Percentiles rank a stretch among this genome's conserved stretches.
phyloP scores from a whole-genome alignment of 1,139 yeast genomes.

The Geotrichum aggregatum region DNA sequence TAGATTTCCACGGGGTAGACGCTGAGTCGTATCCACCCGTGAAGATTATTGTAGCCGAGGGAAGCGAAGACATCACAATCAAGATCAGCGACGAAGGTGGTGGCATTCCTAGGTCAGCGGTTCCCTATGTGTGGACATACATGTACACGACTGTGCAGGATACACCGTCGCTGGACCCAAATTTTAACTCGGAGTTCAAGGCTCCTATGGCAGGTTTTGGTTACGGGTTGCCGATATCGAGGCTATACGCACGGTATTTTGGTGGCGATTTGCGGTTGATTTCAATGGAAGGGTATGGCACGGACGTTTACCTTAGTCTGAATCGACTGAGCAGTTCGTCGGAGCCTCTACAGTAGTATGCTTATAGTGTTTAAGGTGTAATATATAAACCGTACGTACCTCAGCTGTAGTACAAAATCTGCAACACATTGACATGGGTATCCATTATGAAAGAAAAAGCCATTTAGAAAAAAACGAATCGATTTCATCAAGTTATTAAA shows the following conservation, averaged over 20 bases:
- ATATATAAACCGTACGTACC: too few relatives aligned
- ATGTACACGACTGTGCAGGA: constrained; percentile 82
- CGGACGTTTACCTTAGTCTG: constrained; percentile 83
- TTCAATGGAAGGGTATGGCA: constrained; percentile 92
- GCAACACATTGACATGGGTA: too few relatives aligned
- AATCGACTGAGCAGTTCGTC: constrained; percentile 52
- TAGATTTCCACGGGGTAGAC: constrained; percentile 58
- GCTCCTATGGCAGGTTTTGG: constrained; percentile 97
- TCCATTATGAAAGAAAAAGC: too few relatives aligned
- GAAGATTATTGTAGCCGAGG: constrained; percentile 85
- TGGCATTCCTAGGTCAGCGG: constrained; percentile 80
- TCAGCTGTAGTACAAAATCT: too few relatives aligned
- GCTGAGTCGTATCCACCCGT: constrained; percentile 75
- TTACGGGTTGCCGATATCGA: constrained; percentile 81
- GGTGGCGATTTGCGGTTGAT: constrained; percentile 87
- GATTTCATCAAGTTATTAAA: too few relatives aligned
- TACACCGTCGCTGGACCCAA: constrained; percentile 65
- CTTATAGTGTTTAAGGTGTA: too few relatives aligned
- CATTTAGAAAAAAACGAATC: too few relatives aligned
- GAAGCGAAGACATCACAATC: constrained; percentile 87
- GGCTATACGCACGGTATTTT: constrained; percentile 83
- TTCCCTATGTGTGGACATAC: constrained; percentile 87
- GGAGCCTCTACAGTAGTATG: constrained; percentile 46
- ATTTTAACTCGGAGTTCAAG: constrained; percentile 53
- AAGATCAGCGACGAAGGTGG: constrained; percentile 94